Conservation (phyloP, 164 flowering plant species). For the Berberis vulgaris region DNA sequence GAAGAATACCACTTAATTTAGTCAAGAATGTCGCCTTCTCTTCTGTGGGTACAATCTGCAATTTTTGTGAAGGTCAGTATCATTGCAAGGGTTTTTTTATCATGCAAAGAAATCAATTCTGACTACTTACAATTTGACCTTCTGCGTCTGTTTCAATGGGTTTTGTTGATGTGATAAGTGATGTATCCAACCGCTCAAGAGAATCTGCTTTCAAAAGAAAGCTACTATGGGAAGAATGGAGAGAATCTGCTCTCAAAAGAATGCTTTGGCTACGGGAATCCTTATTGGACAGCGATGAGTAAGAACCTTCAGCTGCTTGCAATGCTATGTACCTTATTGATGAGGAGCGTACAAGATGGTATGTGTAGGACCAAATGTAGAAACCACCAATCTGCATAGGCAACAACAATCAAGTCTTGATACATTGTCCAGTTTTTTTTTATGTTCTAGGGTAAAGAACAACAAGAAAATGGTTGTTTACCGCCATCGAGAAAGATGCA, state of each 20-base stretch:
- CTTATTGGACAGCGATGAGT: slow-evolving; percentile 32
- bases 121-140: slow-evolving; percentile 29
- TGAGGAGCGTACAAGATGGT: slow-evolving; percentile 50
- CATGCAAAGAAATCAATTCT: neutral
- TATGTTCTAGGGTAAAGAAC: neutral
- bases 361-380: slow-evolving; percentile 86
- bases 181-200: slow-evolving; percentile 19
- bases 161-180: slow-evolving; percentile 16
- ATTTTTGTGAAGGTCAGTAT: neutral
- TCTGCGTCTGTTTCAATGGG: slow-evolving; percentile 21
- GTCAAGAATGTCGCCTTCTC: slow-evolving; percentile 20
- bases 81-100: neutral
- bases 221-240: neutral
- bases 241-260: slow-evolving; percentile 35
- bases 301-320: slow-evolving; percentile 16
- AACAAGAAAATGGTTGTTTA: slow-evolving; percentile 13
- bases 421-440: neutral
- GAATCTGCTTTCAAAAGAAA: slow-evolving; percentile 34
- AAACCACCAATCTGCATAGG: slow-evolving; percentile 73
- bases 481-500: slow-evolving; percentile 96
- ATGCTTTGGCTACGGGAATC: slow-evolving; percentile 14
- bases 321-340: slow-evolving; percentile 23
- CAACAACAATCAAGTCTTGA: neutral
- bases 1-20: slow-evolving; percentile 25
- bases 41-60: slow-evolving; percentile 13